Conservation (phyloP, 176 grass and related monocot species). For the Dactylis glomerata region DNA sequence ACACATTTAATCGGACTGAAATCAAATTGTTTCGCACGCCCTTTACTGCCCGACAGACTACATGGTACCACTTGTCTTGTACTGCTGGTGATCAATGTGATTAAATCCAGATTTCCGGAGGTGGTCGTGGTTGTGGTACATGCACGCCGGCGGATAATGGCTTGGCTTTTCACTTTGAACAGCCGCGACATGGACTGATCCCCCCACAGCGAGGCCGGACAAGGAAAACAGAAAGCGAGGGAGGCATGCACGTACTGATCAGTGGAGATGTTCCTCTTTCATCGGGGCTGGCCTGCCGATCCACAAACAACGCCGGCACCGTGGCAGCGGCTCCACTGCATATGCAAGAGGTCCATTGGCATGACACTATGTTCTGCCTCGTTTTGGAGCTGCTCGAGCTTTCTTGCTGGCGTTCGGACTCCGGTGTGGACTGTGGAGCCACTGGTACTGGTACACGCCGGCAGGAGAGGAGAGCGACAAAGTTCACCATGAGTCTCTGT, state of each 20-base stretch:
- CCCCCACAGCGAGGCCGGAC: neutral
- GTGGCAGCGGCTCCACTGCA: neutral
- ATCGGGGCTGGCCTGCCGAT: neutral
- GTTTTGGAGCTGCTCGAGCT: no score
- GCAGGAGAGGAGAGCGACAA: no score
- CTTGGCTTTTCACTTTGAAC: neutral
- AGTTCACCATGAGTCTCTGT: no score
- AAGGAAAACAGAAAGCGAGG: conserved; percentile 41
- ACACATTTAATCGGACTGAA: conserved; percentile 29
- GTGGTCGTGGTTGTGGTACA: neutral
- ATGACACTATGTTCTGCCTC: neutral
- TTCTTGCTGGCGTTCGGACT: no score
- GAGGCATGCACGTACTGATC: conserved; percentile 10
- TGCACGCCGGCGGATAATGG: neutral
- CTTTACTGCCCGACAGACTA: conserved; percentile 32
- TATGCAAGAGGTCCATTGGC: neutral
- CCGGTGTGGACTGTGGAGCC: no score
- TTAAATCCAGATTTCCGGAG: neutral
- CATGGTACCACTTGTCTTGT: neutral
- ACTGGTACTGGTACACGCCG: no score
- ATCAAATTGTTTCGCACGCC: neutral
- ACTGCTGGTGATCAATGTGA: neutral
- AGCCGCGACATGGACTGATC: neutral
- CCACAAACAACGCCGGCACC: neutral
- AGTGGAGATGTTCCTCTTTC: conserved; percentile 15